Base-by-base conservation (phyloP, 148 eudicot genomes). In the Cornus kousa region DNA sequence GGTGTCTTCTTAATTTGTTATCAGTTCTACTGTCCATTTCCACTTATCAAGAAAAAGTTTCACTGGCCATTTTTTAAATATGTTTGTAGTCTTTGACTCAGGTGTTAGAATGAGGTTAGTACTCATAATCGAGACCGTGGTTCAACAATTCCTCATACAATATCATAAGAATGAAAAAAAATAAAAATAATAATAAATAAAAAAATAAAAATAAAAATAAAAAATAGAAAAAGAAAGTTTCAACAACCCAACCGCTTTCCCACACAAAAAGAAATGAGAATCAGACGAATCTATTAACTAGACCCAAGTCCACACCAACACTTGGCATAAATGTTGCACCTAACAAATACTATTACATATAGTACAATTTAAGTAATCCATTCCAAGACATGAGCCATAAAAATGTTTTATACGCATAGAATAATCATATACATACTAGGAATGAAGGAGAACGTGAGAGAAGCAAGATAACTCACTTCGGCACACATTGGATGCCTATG, bases 401-500 rank as follows among this genome's bases (percentile, higher is more conserved):
- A 16, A 46, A 37, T 39, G 43, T 3, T 57, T 37, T 23, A 43
- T 1, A 43, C 2, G 24, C 53, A 66, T 23, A 23, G 19, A 57
- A 14, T 6, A 5, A 17, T 0, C 23, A 17, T 62, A 62, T 53
- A 50, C 28, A 53, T 10, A 43, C 17, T n/a, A 33, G 14, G 28
- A 59, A 23, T 4, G 73, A 28, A 28, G 4, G 35, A 55, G 23
- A 39, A 48, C 33, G 73, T 8, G 7, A 37, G 22, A 62, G 13
- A 11, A 35, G 69, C 35, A 68, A 72, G 37, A 74, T 39, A 83
- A 86, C 96, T 93, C 87, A 91, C 98, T 76, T 94, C 98, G 75
- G 88, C 96, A 80, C 98, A 94, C 92, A 94, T 87, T 31, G 98
- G 98, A 80, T 94, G 96, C 84, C 94, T 83, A 76, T 94, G 96